Evolutionary conservation across 306 rosid genomes (phyloP), one percentile per base, ranked within the genome.

Genomic region (Parietaria judaica): DNA sequence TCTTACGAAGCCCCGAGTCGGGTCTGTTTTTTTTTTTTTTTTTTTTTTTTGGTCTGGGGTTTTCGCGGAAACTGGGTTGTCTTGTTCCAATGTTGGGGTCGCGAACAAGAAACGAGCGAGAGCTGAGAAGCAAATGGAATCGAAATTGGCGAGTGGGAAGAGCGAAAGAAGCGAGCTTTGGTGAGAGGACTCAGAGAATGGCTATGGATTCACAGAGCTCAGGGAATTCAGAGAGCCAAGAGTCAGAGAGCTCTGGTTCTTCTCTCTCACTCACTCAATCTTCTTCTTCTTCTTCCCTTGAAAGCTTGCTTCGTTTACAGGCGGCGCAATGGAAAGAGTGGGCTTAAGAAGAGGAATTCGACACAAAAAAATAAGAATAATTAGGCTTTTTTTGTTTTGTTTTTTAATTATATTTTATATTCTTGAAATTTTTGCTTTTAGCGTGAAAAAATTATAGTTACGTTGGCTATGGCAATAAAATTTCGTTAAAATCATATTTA

Each of bases 281-380:
- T 41, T 58, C 3, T 60, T 55, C 36, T 49, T 41, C 10, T 41
- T 58, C 3, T 60, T 55, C 36, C 56, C 35, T 54, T 31, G 14
- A 5, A 36, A 17, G 14, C 15, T 13, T 41, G 31, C 58, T 65
- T 54, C 45, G 23, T 14, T 3, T 35, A 39, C 55, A 56, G 78
- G 73, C 74, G 78, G 78, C 78, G 78, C 70, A 23, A 23, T 23
- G 31, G 31, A 23, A 23, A 23, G 74, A 39, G 39, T 14, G 68
- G 50, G 37, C 45, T 56, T 59, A 13, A 34, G 36, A 56, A 56
- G 41, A 35, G 15, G 60, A 13, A 7, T 46, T 46, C 13, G 1
- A 23, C 31, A 23, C 31, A 0, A 23, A 23, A 1, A 23, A 23
- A 0, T 23, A 23, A 23, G 31, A 23, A 23, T 23, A 23, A 23